Conservation (phyloP, 108 stramenopile species). For the Chaetoceros tenuissimus region DNA sequence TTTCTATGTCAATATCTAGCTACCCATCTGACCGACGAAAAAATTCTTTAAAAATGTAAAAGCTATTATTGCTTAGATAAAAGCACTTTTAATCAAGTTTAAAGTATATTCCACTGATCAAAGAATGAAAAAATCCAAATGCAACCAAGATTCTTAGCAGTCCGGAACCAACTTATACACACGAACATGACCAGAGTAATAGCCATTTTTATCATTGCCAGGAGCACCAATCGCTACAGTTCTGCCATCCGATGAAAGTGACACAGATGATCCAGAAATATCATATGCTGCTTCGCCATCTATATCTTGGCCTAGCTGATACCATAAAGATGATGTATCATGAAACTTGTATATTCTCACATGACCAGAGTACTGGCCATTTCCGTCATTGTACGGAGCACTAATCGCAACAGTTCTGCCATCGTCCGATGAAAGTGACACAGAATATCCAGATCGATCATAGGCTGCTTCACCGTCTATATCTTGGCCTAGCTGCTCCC, state of each 20-base stretch:
- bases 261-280: not conserved
- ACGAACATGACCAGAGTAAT: too few species aligned
- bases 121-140: too few species aligned
- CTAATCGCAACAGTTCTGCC: conserved; percentile 2
- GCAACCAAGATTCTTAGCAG: too few species aligned
- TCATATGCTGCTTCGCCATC: not conserved
- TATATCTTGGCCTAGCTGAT: not conserved
- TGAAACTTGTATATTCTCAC: not conserved
- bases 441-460: conserved; percentile 8
- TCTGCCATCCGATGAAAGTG: conserved; percentile 4
- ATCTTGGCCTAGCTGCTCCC: conserved; percentile 8
- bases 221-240: not conserved
- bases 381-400: not conserved
- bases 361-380: conserved; percentile 1
- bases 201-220: too few species aligned
- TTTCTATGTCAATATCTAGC: too few species aligned
- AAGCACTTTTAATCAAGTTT: too few species aligned
- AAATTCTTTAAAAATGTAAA: too few species aligned
- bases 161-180: too few species aligned
- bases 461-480: conserved; percentile 11
- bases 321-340: not conserved
- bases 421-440: conserved; percentile 15
- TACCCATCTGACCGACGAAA: too few species aligned
- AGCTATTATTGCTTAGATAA: too few species aligned
- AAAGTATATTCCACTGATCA: too few species aligned